A percentile compares a stretch with the other conserved stretches of the same genome.
Conservation (phyloP, 208 protist species). For the Crithidia sp. region DNA sequence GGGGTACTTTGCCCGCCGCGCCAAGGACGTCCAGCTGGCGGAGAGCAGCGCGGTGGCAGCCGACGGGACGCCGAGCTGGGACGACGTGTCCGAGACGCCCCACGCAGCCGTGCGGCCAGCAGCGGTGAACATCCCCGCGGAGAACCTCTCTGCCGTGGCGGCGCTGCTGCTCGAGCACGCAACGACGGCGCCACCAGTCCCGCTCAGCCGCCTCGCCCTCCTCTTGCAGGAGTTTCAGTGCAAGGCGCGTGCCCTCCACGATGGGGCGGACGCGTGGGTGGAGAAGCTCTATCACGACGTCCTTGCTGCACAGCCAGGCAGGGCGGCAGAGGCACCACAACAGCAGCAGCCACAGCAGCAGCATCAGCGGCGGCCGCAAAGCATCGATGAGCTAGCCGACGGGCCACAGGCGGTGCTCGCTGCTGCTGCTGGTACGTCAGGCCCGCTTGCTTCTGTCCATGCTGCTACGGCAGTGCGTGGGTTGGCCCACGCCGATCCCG, state of each 20-base stretch:
- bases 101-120: not conserved
- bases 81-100: not conserved
- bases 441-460: not conserved
- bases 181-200: slow-evolving; percentile 1
- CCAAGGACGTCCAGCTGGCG: not conserved
- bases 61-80: not conserved
- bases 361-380: slow-evolving; percentile 13
- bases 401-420: slow-evolving; percentile 16
- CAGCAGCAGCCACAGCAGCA: not conserved
- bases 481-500: not conserved
- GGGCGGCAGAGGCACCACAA: not conserved
- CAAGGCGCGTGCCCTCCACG: slow-evolving; percentile 11
- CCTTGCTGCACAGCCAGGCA: slow-evolving; percentile 12
- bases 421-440: no score
- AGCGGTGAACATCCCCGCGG: not conserved
- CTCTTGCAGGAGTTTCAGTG: slow-evolving; percentile 24
- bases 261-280: slow-evolving; percentile 33
- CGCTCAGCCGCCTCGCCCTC: slow-evolving; percentile 9
- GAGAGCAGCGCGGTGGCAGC: not conserved
- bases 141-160: slow-evolving; percentile 6
- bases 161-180: slow-evolving; percentile 25
- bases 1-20: slow-evolving; percentile 21
- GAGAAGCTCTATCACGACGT: slow-evolving; percentile 31
- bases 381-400: slow-evolving; percentile 31
- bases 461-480: not conserved